Percentiles rank a stretch among this genome's conserved stretches.
phyloP scores from a whole-genome alignment of 768 basidiomycete species.

The Lactarius trivialis region DNA sequence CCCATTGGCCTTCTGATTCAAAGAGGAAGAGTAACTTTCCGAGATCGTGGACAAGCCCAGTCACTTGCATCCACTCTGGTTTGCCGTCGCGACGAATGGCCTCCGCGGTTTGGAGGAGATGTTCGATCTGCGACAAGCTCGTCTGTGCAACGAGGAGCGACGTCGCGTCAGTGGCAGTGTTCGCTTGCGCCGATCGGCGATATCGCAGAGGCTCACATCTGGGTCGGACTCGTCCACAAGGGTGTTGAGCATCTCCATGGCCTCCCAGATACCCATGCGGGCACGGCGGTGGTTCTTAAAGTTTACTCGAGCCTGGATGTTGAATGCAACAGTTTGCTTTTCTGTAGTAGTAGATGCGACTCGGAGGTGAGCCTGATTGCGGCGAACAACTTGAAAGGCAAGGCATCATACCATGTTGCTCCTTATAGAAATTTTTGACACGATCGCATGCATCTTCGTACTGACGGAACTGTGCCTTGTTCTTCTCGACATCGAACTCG shows the following conservation, averaged over 20 bases:
- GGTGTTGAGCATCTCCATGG: slow-evolving; percentile 81
- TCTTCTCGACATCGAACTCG: slow-evolving; percentile 52
- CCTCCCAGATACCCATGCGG: slow-evolving; percentile 79
- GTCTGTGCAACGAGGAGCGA: slow-evolving; percentile 41
- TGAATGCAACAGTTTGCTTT: slow-evolving; percentile 85
- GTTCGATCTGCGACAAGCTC: slow-evolving; percentile 77
- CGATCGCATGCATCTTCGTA: slow-evolving; percentile 73
- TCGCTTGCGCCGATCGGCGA: neutral
- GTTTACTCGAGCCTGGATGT: slow-evolving; percentile 67
- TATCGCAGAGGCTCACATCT: slow-evolving; percentile 43
- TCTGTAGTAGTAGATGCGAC: slow-evolving; percentile 38
- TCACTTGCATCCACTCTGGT: slow-evolving; percentile 90
- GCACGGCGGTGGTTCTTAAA: slow-evolving; percentile 62
- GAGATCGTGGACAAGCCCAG: slow-evolving; percentile 82
- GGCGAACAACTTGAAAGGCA: too few relatives aligned
- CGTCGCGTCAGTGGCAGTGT: slow-evolving; percentile 1
- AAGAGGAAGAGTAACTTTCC: slow-evolving; percentile 84
- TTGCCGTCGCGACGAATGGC: slow-evolving; percentile 81
- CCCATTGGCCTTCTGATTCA: slow-evolving; percentile 88
- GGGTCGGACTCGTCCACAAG: slow-evolving; percentile 89
- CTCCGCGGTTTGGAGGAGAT: slow-evolving; percentile 87
- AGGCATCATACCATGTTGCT: slow-evolving; percentile 56
- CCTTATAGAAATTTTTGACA: slow-evolving; percentile 71
- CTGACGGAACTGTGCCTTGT: slow-evolving; percentile 64
- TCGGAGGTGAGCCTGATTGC: too few relatives aligned